A percentile compares a stretch with the other conserved stretches of the same genome.
phyloP scores from a whole-genome alignment of 768 basidiomycete genomes.

The Tylopilus sp. region DNA sequence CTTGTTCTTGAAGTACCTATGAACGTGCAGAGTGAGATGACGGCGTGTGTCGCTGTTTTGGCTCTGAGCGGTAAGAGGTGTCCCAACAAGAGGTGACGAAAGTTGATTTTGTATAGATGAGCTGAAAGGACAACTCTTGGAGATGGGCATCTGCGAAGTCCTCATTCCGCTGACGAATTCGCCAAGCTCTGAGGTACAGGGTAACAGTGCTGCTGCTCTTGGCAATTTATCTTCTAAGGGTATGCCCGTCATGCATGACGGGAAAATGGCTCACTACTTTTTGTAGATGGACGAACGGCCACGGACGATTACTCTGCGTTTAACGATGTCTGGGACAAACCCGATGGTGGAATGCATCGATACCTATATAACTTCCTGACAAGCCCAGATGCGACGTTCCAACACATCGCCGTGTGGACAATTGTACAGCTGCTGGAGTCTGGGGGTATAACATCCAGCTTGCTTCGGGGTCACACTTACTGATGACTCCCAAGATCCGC shows the following conservation, averaged over 20 bases:
- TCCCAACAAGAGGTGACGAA: neutral
- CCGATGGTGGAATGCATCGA: constrained; percentile 94
- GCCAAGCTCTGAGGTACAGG: constrained; percentile 95
- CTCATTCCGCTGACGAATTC: constrained; percentile 96
- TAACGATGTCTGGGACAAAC: constrained; percentile 97
- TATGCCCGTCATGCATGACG: constrained; percentile 28
- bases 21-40: constrained; percentile 99
- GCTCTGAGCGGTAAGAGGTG: constrained; percentile 80
- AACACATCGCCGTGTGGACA: constrained; percentile 99
- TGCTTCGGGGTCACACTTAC: neutral
- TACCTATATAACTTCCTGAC: constrained; percentile 94
- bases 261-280: neutral
- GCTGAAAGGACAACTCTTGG: constrained; percentile 91
- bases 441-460: constrained; percentile 52
- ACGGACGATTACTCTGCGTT: constrained; percentile 94
- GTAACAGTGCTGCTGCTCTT: constrained; percentile 95
- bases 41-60: constrained; percentile 94
- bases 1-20: constrained; percentile 92
- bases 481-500: constrained; percentile 56
- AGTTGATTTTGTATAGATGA: constrained; percentile 62
- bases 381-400: constrained; percentile 94
- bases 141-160: constrained; percentile 98
- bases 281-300: constrained; percentile 66
- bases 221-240: constrained; percentile 98
- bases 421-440: constrained; percentile 97